Conservation (phyloP, 441 rosid genomes). For the Eruca vesicaria region DNA sequence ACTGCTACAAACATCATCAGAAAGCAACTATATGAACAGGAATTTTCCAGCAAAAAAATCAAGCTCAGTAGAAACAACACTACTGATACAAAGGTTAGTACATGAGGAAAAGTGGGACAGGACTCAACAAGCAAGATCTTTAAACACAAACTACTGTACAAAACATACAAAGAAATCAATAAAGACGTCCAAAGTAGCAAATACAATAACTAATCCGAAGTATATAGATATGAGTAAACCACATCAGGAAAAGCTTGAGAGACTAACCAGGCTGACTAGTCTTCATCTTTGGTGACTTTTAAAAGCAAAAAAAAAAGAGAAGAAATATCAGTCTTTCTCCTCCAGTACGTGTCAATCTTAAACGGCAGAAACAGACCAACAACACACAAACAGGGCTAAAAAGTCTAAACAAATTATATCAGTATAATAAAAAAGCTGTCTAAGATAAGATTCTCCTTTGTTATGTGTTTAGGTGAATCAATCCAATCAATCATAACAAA, state of each 20-base stretch:
- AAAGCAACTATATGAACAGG: background rate
- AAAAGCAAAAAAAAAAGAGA: conserved; percentile 40
- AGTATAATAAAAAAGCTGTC: background rate
- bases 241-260: conserved; percentile 4
- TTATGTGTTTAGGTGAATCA: background rate
- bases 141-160: background rate
- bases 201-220: background rate
- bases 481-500: background rate
- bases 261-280: conserved; percentile 52
- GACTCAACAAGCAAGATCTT: background rate
- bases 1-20: background rate
- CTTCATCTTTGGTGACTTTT: conserved; percentile 38
- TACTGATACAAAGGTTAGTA: too few relatives aligned
- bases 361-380: conserved; percentile 2
- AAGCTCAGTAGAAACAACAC: background rate
- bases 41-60: background rate
- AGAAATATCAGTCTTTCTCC: conserved; percentile 34
- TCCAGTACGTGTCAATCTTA: conserved; percentile 22
- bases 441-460: too few relatives aligned
- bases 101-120: too few relatives aligned
- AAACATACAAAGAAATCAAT: background rate
- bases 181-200: background rate
- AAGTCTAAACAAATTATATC: background rate
- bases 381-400: background rate
- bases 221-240: background rate